Conservation (phyloP, 352 stramenopile genomes). For the Phytophthora cactorum region DNA sequence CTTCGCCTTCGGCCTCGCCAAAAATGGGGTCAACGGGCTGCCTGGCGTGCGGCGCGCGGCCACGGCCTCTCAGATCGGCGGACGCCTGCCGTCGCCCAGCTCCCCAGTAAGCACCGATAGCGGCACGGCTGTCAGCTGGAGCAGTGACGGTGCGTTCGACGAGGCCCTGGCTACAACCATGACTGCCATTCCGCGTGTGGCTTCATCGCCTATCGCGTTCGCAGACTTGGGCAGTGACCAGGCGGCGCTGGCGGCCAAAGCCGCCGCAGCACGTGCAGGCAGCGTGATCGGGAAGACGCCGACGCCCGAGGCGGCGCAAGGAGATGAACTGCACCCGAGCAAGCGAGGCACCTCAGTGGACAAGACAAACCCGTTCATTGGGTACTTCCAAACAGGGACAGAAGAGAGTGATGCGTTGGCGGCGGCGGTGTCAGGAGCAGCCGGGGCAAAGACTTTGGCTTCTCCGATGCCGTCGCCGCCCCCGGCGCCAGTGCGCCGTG, state of each 20-base stretch:
- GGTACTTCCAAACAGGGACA: slow-evolving; percentile 77
- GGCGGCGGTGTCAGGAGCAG: background rate
- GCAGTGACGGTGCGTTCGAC: slow-evolving; percentile 18
- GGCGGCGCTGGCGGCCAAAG: slow-evolving; percentile 4
- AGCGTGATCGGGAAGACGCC: slow-evolving; percentile 12
- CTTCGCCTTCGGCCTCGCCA: slow-evolving; percentile 62
- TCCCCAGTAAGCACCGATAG: slow-evolving; percentile 32
- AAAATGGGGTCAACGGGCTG: slow-evolving; percentile 66
- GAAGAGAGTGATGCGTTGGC: slow-evolving; percentile 27
- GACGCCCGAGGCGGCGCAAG: background rate
- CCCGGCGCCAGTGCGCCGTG: slow-evolving; percentile 26
- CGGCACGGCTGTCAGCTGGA: background rate
- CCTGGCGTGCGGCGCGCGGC: slow-evolving; percentile 61
- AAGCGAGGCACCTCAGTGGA: slow-evolving; percentile 67
- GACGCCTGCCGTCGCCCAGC: slow-evolving; percentile 44
- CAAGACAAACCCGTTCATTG: slow-evolving; percentile 90
- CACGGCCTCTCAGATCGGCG: slow-evolving; percentile 65
- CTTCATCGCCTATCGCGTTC: slow-evolving; percentile 39
- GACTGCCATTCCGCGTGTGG: slow-evolving; percentile 27
- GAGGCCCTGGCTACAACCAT: slow-evolving; percentile 13
- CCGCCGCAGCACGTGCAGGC: slow-evolving; percentile 12
- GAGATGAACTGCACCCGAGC: slow-evolving; percentile 39
- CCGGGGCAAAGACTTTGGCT: slow-evolving; percentile 3
- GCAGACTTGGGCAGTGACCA: slow-evolving; percentile 20
- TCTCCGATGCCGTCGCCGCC: slow-evolving; percentile 20